phyloP scores from a whole-genome alignment of 176 grass and related monocot genomes.

The Rhipidocladum racemiflorum region DNA sequence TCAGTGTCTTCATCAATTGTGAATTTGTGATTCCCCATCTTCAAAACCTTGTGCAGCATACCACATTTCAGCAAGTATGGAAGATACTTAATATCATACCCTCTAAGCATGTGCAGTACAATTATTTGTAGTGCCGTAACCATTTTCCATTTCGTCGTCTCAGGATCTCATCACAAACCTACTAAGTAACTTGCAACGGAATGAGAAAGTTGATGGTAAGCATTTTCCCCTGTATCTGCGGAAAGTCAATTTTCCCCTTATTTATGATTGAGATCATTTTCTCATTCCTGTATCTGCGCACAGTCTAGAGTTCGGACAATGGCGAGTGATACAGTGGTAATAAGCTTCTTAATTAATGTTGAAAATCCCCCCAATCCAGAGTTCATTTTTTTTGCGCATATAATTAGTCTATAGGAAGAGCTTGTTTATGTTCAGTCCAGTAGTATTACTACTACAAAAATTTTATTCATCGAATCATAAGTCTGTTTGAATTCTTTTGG shows the following conservation, averaged over 20 bases:
- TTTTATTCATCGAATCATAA: neutral
- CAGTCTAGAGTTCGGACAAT: conserved; percentile 34
- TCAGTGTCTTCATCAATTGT: too few species aligned
- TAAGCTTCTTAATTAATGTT: conserved; percentile 18
- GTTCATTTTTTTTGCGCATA: neutral
- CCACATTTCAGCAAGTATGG: too few species aligned
- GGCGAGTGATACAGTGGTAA: conserved; percentile 47
- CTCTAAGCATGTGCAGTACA: neutral
- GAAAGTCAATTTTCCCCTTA: neutral
- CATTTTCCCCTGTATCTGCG: conserved; percentile 9
- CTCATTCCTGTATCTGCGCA: conserved; percentile 41
- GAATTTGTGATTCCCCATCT: too few species aligned
- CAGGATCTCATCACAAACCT: conserved; percentile 81
- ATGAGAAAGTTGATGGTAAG: conserved; percentile 61
- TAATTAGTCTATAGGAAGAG: neutral
- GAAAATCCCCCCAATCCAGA: neutral
- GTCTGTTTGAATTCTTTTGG: conserved; percentile 21
- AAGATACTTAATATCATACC: neutral
- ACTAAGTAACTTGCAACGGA: conserved; percentile 80
- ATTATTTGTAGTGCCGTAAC: neutral
- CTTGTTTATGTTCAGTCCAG: neutral
- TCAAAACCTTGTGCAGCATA: too few species aligned
- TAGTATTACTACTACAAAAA: neutral
- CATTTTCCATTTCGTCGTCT: conserved; percentile 3
- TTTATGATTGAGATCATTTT: conserved; percentile 31